A percentile compares a stretch with the other conserved stretches of the same genome.
phyloP scores from a whole-genome alignment of 2,329 filamentous ascomycete genomes.

The Alternaria burnsii region DNA sequence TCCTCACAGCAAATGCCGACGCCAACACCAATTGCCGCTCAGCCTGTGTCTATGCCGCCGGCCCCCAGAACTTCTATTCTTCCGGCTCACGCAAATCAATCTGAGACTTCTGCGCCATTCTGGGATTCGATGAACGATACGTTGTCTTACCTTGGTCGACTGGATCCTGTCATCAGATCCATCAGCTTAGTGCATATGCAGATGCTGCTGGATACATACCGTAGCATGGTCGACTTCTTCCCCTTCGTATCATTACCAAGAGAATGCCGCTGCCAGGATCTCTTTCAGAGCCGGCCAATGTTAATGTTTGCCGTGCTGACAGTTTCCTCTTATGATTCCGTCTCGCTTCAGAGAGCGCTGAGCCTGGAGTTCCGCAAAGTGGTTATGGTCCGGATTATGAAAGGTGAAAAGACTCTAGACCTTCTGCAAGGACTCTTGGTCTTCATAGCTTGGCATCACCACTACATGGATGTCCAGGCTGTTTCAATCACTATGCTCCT shows the following conservation, averaged over 20 bases:
- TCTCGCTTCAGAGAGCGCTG: slow-evolving; percentile 38
- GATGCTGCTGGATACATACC: slow-evolving; percentile 42
- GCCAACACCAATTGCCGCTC: slow-evolving; percentile 21
- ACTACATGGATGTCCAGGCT: slow-evolving; percentile 48
- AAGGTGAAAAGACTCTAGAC: slow-evolving; percentile 47
- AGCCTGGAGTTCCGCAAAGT: slow-evolving; percentile 50
- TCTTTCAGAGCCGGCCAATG: slow-evolving; percentile 44
- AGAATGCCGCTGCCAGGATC: slow-evolving; percentile 35
- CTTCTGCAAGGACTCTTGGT: slow-evolving; percentile 44
- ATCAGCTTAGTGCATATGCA: slow-evolving; percentile 49
- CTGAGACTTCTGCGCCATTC: slow-evolving; percentile 40
- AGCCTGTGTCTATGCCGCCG: slow-evolving; percentile 25
- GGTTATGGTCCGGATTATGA: slow-evolving; percentile 47
- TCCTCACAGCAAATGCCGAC: slow-evolving; percentile 26
- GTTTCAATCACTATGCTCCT: slow-evolving; percentile 46
- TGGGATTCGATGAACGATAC: slow-evolving; percentile 48
- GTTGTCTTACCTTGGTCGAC: slow-evolving; percentile 38
- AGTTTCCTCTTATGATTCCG: slow-evolving; percentile 44
- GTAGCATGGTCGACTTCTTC: slow-evolving; percentile 46
- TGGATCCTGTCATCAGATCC: slow-evolving; percentile 46
- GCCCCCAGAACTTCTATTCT: slow-evolving; percentile 29
- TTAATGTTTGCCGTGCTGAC: slow-evolving; percentile 48
- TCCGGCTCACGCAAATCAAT: slow-evolving; percentile 33
- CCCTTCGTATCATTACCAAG: slow-evolving; percentile 46
- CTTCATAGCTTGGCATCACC: slow-evolving; percentile 50